phyloP scores from a whole-genome alignment of 1,284 basidiomycete species.

The Mycosarcoma maydis region DNA sequence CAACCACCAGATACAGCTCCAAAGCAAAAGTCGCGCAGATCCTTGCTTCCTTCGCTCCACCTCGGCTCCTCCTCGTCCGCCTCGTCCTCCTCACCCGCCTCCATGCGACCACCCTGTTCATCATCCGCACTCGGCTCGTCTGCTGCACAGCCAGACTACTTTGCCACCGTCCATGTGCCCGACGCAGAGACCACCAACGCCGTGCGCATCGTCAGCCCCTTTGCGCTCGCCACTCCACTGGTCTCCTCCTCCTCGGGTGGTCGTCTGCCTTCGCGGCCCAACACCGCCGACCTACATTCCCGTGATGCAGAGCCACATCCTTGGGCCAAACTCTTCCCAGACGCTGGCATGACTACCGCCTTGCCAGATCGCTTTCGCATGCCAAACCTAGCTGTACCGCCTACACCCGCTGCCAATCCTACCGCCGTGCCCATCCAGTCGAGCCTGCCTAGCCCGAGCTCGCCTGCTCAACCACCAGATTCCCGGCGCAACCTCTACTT shows the following conservation, averaged over 20 bases:
- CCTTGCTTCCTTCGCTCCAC: conserved; percentile 27
- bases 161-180: conserved; percentile 35
- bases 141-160: conserved; percentile 35
- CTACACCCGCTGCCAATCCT: conserved; percentile 32
- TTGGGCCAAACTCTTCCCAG: conserved; percentile 44
- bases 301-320: conserved; percentile 32
- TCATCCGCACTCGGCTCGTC: conserved; percentile 10
- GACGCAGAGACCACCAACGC: conserved; percentile 17
- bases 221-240: conserved; percentile 32
- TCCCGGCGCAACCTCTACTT: conserved; percentile 20
- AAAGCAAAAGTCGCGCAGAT: conserved; percentile 32
- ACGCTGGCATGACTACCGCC: conserved; percentile 44
- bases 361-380: conserved; percentile 35
- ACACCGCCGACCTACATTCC: not conserved
- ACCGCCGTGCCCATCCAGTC: conserved; percentile 8
- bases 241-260: conserved; percentile 26
- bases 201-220: conserved; percentile 41
- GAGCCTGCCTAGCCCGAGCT: conserved; percentile 1
- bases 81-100: conserved; percentile 10
- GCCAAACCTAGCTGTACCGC: conserved; percentile 25
- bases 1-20: conserved; percentile 27
- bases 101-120: not conserved
- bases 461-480: conserved; percentile 2
- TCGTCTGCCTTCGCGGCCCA: conserved; percentile 10
- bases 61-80: conserved; percentile 23